Conservation (phyloP, 768 basidiomycete genomes). For the Mycena rosella region DNA sequence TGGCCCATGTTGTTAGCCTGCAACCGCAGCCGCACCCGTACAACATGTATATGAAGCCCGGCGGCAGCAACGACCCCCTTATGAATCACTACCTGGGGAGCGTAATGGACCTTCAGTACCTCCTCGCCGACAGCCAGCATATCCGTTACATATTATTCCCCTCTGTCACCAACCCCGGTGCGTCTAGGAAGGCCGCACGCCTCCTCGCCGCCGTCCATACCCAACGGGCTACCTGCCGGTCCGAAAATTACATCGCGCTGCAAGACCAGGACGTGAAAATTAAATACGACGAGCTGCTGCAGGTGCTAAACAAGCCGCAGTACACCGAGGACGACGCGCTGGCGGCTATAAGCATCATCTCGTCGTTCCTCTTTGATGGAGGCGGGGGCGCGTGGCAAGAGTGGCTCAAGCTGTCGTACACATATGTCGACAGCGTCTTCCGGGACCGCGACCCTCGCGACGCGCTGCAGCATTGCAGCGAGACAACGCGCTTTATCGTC, state of each 20-base stretch:
- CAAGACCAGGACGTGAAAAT: constrained; percentile 39
- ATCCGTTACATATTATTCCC: constrained; percentile 62
- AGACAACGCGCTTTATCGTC: constrained; percentile 77
- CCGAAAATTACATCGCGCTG: constrained; percentile 43
- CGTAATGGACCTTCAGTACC: constrained; percentile 77
- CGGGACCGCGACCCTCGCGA: constrained; percentile 55
- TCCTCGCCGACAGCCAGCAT: constrained; percentile 68
- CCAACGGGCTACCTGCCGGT: constrained; percentile 40
- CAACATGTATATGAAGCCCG: constrained; percentile 1
- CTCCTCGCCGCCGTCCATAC: constrained; percentile 74
- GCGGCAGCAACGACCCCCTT: constrained; percentile 40
- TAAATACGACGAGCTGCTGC: constrained; percentile 44
- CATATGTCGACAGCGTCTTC: constrained; percentile 67
- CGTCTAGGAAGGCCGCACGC: constrained; percentile 69
- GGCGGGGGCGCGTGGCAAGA: constrained; percentile 77
- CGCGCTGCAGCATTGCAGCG: constrained; percentile 59
- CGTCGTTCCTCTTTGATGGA: constrained; percentile 82
- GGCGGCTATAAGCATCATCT: constrained; percentile 82
- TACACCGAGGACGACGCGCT: constrained; percentile 78
- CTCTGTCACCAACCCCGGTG: constrained; percentile 59
- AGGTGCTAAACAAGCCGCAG: constrained; percentile 40
- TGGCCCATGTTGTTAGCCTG: background rate
- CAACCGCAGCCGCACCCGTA: background rate
- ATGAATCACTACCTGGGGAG: constrained; percentile 66
- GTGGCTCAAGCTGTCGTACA: constrained; percentile 73